A percentile compares a stretch with the other conserved stretches of the same genome.
phyloP scores from a whole-genome alignment of 2,329 filamentous ascomycete genomes.

The Beauveria scarabaeidicola region DNA sequence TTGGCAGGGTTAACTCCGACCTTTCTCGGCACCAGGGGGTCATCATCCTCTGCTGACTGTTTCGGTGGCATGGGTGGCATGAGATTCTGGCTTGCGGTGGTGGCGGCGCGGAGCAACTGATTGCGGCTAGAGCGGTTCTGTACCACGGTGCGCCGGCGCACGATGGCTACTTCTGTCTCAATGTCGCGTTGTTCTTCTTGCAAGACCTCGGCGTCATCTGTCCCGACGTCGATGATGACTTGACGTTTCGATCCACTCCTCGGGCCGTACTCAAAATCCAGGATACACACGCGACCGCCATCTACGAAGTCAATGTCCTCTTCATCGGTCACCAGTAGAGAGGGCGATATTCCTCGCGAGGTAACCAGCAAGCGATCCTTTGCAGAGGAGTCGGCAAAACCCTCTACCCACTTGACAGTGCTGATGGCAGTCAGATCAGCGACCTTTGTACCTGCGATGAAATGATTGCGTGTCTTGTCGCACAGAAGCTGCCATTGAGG shows the following conservation, averaged over 20 bases:
- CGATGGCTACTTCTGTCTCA: conserved; percentile 70
- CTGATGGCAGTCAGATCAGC: conserved; percentile 57
- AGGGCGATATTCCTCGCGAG: conserved; percentile 58
- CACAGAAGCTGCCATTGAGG: conserved; percentile 63
- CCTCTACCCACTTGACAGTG: conserved; percentile 63
- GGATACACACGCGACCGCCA: conserved; percentile 61
- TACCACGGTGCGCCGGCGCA: conserved; percentile 63
- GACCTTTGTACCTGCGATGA: conserved; percentile 59
- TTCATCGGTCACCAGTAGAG: conserved; percentile 53
- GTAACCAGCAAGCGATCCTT: conserved; percentile 59
- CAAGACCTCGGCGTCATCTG: conserved; percentile 58
- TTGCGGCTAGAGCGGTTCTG: conserved; percentile 45
- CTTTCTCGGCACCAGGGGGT: conserved; percentile 44
- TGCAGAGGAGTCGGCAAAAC: conserved; percentile 37
- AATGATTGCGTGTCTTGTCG: conserved; percentile 60
- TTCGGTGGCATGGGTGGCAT: conserved; percentile 23
- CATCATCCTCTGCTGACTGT: conserved; percentile 31
- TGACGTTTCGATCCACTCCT: conserved; percentile 47
- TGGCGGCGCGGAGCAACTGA: conserved; percentile 41
- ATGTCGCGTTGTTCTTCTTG: conserved; percentile 67
- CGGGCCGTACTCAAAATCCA: conserved; percentile 63
- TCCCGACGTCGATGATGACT: conserved; percentile 66
- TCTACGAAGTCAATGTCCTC: conserved; percentile 70
- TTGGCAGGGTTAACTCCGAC: conserved; percentile 26
- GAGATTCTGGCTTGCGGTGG: conserved; percentile 27